Evolutionary conservation across 768 basidiomycete genomes (phyloP).

Genomic region (Royoungia palumana): DNA sequence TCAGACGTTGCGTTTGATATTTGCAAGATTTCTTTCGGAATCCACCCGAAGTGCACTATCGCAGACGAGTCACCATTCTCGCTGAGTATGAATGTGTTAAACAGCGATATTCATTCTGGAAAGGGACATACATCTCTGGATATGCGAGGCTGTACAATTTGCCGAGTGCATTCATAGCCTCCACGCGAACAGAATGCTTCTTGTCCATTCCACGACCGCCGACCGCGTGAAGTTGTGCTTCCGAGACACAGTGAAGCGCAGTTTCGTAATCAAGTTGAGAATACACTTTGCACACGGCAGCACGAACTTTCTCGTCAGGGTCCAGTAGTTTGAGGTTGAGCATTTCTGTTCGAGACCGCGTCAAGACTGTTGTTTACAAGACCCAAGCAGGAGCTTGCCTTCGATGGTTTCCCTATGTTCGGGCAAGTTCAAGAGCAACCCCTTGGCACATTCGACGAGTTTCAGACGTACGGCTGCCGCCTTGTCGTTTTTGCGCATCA

Average conservation of each 20-base stretch:
- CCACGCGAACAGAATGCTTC: constrained; percentile 67
- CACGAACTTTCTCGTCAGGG: constrained; percentile 88
- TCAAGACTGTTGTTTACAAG: constrained; percentile 1
- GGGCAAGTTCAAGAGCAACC: constrained; percentile 59
- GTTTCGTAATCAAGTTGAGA: constrained; percentile 88
- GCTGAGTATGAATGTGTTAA: constrained; percentile 38
- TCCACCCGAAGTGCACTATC: constrained; percentile 86
- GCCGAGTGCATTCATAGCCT: constrained; percentile 75
- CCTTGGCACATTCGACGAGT: constrained; percentile 68
- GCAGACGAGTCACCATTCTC: constrained; percentile 76
- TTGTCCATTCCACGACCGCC: constrained; percentile 79
- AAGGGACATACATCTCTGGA: constrained; percentile 74
- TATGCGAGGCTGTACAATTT: constrained; percentile 80
- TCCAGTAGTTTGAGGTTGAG: constrained; percentile 69
- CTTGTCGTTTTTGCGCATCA: constrained; percentile 76
- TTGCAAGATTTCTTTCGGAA: constrained; percentile 71
- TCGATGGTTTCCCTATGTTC: constrained; percentile 71
- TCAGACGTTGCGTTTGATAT: constrained; percentile 51
- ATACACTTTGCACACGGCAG: constrained; percentile 79
- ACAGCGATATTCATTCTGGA: neutral
- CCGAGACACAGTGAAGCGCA: constrained; percentile 75
- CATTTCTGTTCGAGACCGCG: constrained; percentile 40
- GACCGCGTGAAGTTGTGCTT: constrained; percentile 56
- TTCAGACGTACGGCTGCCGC: constrained; percentile 64
- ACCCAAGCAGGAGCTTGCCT: constrained; percentile 44